These are phyloP conservation scores for Ceratobasidium theobromae DNA, from an alignment of 1,284 basidiomycete species.

Conservation along the genomic window DNA sequence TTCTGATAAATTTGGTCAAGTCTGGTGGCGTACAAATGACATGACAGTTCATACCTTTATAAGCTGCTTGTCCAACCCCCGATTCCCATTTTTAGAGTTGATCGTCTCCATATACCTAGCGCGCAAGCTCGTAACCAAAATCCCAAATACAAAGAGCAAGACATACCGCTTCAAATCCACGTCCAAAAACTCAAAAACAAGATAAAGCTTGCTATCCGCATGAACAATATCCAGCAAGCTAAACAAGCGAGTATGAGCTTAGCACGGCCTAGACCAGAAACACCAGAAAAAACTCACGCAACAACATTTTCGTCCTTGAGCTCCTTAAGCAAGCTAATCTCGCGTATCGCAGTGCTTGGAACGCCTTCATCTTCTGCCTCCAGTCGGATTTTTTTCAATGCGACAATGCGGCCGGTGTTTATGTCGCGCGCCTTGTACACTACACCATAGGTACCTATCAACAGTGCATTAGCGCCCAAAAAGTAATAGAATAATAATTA, in stretches of 20 bases:
- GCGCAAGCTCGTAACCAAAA: background rate
- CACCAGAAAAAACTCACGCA: constrained; percentile 54
- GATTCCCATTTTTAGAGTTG: constrained; percentile 53
- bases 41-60: constrained; percentile 66
- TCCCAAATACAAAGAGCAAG: too few species aligned
- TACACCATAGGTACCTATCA: constrained; percentile 93
- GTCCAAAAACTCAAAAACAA: constrained; percentile 95
- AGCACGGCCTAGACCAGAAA: background rate
- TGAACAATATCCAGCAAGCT: constrained; percentile 97
- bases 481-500: background rate
- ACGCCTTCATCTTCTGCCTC: constrained; percentile 99
- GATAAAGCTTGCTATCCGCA: constrained; percentile 93
- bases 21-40: background rate
- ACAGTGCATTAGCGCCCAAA: constrained; percentile 5
- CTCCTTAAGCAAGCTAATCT: constrained; percentile 97
- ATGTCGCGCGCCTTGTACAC: constrained; percentile 91
- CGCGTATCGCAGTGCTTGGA: constrained; percentile 94
- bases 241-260: constrained; percentile 28
- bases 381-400: constrained; percentile 96
- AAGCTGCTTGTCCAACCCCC: constrained; percentile 64
- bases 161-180: constrained; percentile 85
- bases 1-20: constrained; percentile 55
- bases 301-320: constrained; percentile 96
- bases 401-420: constrained; percentile 76
- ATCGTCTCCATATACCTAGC: constrained; percentile 76